A percentile compares a stretch with the other conserved stretches of the same genome.
Conservation (phyloP, 2,329 filamentous ascomycete genomes). For the Xylariaceae sp. region DNA sequence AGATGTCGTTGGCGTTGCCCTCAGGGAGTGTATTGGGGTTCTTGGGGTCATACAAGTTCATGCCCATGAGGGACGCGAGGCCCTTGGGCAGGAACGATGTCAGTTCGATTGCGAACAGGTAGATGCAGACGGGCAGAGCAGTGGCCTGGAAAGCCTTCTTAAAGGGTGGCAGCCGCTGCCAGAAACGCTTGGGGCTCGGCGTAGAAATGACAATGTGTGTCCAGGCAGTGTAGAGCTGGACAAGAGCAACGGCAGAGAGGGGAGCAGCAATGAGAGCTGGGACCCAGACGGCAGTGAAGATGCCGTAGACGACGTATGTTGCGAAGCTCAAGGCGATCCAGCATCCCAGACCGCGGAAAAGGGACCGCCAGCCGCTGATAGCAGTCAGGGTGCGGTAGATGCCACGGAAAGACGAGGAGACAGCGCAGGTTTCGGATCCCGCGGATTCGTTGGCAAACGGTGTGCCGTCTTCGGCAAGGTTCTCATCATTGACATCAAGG, state of each 20-base stretch:
- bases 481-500: conserved; percentile 38
- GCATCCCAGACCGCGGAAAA: conserved; percentile 65
- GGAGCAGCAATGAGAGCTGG: conserved; percentile 47
- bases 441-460: conserved; percentile 33
- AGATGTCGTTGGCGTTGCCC: conserved; percentile 34
- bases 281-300: conserved; percentile 39
- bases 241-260: conserved; percentile 55
- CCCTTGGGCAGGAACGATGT: conserved; percentile 42
- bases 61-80: conserved; percentile 42
- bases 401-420: conserved; percentile 48
- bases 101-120: conserved; percentile 55
- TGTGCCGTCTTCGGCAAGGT: conserved; percentile 30
- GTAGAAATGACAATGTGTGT: conserved; percentile 80
- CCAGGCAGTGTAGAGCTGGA: conserved; percentile 72
- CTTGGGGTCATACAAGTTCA: conserved; percentile 36
- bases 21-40: conserved; percentile 33
- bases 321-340: conserved; percentile 35
- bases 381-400: conserved; percentile 53
- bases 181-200: conserved; percentile 60
- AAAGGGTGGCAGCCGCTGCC: conserved; percentile 64
- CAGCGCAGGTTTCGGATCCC: conserved; percentile 30
- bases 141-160: conserved; percentile 63
- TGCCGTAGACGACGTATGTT: conserved; percentile 33
- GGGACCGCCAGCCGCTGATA: conserved; percentile 59
- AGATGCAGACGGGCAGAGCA: conserved; percentile 59